Conservation (phyloP, 2,329 filamentous ascomycete genomes). For the Monilinia fructigena region DNA sequence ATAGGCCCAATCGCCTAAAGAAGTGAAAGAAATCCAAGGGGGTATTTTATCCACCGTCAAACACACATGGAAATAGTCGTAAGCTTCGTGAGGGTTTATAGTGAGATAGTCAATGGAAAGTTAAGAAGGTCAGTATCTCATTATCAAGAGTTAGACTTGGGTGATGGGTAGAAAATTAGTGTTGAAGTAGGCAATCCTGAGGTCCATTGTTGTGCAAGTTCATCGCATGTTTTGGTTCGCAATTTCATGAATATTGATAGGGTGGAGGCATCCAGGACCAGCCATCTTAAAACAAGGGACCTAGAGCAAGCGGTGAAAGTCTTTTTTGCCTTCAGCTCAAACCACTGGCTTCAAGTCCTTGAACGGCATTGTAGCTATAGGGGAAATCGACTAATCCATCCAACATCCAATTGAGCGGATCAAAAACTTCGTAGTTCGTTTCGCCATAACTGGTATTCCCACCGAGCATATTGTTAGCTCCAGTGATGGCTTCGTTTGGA, state of each 20-base stretch:
- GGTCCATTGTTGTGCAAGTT: no score
- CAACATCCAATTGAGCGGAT: slow-evolving; percentile 90
- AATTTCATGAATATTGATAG: no score
- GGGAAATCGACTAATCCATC: slow-evolving; percentile 82
- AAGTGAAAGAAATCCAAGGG: background rate
- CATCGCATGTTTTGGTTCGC: background rate
- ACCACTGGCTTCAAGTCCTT: slow-evolving; percentile 45
- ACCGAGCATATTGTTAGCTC: slow-evolving; percentile 31
- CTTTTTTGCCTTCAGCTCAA: slow-evolving; percentile 27
- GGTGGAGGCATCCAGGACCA: background rate
- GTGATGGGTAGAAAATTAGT: background rate
- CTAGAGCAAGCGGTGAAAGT: background rate
- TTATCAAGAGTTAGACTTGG: background rate
- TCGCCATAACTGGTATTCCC: slow-evolving; percentile 56
- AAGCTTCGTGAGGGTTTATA: slow-evolving; percentile 2
- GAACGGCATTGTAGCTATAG: slow-evolving; percentile 60
- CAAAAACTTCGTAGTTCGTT: slow-evolving; percentile 81
- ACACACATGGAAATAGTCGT: background rate
- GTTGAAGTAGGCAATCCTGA: background rate
- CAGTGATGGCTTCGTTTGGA: slow-evolving; percentile 33
- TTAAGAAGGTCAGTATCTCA: background rate
- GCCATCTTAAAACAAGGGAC: background rate
- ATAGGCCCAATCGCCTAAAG: background rate
- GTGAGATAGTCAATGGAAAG: background rate
- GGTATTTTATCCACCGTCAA: slow-evolving; percentile 11